Conservation (phyloP, 495 filamentous ascomycete species). For the Umbilicaria muhlenbergii region DNA sequence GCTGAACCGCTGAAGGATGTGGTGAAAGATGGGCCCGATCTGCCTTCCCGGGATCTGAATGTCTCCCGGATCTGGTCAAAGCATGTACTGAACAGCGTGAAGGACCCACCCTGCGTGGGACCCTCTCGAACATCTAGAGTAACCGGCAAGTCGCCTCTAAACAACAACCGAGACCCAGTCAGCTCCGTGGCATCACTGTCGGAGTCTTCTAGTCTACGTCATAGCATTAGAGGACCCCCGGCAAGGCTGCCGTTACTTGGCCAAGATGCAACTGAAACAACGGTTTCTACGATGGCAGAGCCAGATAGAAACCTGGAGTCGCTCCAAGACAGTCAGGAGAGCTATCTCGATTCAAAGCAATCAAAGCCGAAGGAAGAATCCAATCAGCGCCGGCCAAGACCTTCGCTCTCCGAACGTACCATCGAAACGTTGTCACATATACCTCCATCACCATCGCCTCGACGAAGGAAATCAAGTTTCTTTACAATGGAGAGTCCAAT, state of each 20-base stretch:
- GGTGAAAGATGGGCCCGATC: not conserved
- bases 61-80: too few species aligned
- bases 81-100: too few species aligned
- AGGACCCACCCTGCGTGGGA: too few species aligned
- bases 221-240: not conserved
- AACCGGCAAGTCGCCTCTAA: too few species aligned
- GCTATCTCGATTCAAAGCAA: constrained; percentile 4
- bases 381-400: constrained; percentile 13
- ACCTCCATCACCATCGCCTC: constrained; percentile 45
- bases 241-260: not conserved
- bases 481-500: constrained; percentile 41
- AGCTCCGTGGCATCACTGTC: not conserved
- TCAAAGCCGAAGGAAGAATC: constrained; percentile 12
- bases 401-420: constrained; percentile 53
- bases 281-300: not conserved
- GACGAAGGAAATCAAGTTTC: constrained; percentile 41
- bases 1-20: constrained; percentile 1
- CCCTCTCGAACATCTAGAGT: too few species aligned
- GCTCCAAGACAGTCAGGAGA: constrained; percentile 3
- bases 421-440: constrained; percentile 50
- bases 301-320: constrained; percentile 14
- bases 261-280: constrained; percentile 4
- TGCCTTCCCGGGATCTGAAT: too few species aligned
- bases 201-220: constrained; percentile 1
- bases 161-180: too few species aligned